These are phyloP conservation scores for Serendipita sp. DNA, from an alignment of 768 basidiomycete species.

Conservation along the genomic window DNA sequence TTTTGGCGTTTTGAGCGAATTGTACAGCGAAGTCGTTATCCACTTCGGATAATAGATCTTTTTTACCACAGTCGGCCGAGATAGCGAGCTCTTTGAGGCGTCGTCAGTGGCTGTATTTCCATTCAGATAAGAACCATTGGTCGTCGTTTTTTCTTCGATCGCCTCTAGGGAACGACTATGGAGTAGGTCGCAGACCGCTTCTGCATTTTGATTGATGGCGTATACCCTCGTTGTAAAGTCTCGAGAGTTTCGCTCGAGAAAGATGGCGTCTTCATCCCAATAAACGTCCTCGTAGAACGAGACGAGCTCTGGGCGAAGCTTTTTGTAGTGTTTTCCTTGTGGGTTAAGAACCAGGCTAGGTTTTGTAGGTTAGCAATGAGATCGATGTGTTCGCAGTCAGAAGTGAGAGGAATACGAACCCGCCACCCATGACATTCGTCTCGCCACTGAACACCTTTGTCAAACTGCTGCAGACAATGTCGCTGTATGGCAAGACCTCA, in stretches of 20 bases:
- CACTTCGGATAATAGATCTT: constrained; percentile 86
- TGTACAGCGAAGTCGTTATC: constrained; percentile 52
- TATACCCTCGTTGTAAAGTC: constrained; percentile 65
- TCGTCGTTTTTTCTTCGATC: neutral
- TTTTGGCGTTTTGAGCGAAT: constrained; percentile 20
- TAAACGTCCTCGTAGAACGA: constrained; percentile 66
- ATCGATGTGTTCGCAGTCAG: neutral
- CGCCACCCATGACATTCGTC: constrained; percentile 94
- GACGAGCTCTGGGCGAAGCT: constrained; percentile 43
- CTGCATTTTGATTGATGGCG: constrained; percentile 66
- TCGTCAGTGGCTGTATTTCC: neutral
- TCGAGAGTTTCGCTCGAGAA: constrained; percentile 96
- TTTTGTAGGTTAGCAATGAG: neutral
- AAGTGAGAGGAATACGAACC: constrained; percentile 32
- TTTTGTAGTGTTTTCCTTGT: constrained; percentile 43
- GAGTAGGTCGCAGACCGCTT: constrained; percentile 67
- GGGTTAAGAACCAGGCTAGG: constrained; percentile 79
- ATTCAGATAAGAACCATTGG: neutral
- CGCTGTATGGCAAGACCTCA: constrained; percentile 68
- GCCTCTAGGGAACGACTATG: constrained; percentile 32
- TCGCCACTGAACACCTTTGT: constrained; percentile 92
- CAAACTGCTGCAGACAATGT: constrained; percentile 81
- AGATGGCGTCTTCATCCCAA: constrained; percentile 82
- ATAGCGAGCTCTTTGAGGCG: neutral
- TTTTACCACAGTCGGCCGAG: constrained; percentile 37